Percentiles rank a stretch among this genome's conserved stretches.
Evolutionary conservation across 345 rosid genomes (phyloP).

Genomic region (Balakata baccata): DNA sequence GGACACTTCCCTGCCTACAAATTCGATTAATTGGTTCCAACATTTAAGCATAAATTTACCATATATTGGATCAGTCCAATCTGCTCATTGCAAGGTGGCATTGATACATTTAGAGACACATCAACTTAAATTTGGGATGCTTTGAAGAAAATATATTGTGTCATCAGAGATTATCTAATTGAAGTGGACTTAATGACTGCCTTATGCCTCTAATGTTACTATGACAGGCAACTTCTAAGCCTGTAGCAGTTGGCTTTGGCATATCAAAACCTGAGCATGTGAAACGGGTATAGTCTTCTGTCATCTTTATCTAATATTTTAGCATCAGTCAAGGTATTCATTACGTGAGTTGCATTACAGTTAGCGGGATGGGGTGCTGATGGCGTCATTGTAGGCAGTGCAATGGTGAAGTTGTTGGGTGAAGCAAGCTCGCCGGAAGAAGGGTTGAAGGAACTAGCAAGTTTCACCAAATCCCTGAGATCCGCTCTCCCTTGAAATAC

Average conservation of each 20-base stretch:
- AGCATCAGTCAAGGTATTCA: neutral
- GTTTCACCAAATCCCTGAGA: slow-evolving; percentile 56
- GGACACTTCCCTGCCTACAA: neutral
- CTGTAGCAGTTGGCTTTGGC: slow-evolving; percentile 81
- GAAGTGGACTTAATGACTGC: neutral
- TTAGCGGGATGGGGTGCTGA: slow-evolving; percentile 84
- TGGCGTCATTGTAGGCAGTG: slow-evolving; percentile 84
- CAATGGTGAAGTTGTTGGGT: slow-evolving; percentile 67
- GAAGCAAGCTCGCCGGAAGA: slow-evolving; percentile 71
- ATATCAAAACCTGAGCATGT: slow-evolving; percentile 80
- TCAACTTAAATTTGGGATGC: neutral
- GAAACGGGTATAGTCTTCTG: slow-evolving; percentile 50
- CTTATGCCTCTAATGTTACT: slow-evolving; percentile 3
- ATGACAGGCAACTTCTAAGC: slow-evolving; percentile 56
- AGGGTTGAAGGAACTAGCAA: slow-evolving; percentile 63
- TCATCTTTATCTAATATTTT: neutral
- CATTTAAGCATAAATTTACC: neutral
- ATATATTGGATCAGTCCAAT: neutral
- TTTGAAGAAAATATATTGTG: neutral
- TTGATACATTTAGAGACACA: neutral
- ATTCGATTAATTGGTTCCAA: neutral
- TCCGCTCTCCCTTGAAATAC: slow-evolving; percentile 42
- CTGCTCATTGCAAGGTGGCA: neutral
- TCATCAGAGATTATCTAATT: neutral
- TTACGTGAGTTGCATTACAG: slow-evolving; percentile 27